phyloP scores from a whole-genome alignment of 1,284 basidiomycete species.

The Gymnopus androsaceus region DNA sequence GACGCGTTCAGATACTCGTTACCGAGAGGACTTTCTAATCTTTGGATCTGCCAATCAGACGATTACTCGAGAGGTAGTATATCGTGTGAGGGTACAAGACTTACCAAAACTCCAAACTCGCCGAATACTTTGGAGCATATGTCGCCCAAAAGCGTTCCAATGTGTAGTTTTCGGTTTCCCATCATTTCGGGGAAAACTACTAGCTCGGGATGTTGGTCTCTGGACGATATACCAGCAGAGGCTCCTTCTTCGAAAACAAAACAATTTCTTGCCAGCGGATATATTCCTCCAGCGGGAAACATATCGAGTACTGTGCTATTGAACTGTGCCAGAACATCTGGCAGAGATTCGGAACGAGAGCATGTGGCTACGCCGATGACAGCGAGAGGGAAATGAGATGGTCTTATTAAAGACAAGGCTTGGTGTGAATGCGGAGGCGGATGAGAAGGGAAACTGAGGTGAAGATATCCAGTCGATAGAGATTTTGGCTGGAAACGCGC shows the following conservation, averaged over 20 bases:
- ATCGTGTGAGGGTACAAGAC: conserved; percentile 16
- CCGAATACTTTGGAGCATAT: conserved; percentile 82
- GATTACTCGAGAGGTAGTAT: conserved; percentile 15
- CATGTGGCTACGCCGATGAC: conserved; percentile 78
- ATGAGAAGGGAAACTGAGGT: conserved; percentile 72
- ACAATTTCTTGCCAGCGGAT: conserved; percentile 74
- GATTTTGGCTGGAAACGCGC: conserved; percentile 83
- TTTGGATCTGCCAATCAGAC: conserved; percentile 49
- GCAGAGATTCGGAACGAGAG: conserved; percentile 56
- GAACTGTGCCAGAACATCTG: conserved; percentile 67
- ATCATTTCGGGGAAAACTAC: conserved; percentile 77
- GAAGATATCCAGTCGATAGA: conserved; percentile 70
- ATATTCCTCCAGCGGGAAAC: conserved; percentile 66
- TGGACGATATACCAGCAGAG: conserved; percentile 53
- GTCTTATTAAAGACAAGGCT: conserved; percentile 66
- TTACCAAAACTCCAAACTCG: conserved; percentile 80
- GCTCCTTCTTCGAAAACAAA: conserved; percentile 81
- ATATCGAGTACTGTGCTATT: conserved; percentile 60
- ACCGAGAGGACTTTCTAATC: conserved; percentile 68
- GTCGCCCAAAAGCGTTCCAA: conserved; percentile 84
- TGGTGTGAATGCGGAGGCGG: conserved; percentile 62
- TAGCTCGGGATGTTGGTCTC: conserved; percentile 61
- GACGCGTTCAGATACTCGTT: conserved; percentile 75
- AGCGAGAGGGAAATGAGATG: conserved; percentile 78
- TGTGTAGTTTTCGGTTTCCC: conserved; percentile 79